These are phyloP conservation scores for Metahyphopichia silvanorum DNA, from an alignment of 805 yeast species.

Conservation along the genomic window DNA sequence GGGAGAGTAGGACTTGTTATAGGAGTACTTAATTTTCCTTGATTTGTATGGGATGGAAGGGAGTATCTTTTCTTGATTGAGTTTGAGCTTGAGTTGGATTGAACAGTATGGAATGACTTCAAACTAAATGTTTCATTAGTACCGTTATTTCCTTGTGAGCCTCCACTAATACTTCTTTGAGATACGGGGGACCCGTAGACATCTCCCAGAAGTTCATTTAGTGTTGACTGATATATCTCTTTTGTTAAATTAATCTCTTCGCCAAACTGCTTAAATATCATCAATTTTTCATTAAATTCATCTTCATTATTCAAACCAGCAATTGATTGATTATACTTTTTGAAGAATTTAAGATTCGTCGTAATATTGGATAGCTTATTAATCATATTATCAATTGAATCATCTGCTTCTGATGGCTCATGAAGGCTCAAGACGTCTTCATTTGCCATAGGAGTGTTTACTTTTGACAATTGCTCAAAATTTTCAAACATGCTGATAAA, in stretches of 20 bases:
- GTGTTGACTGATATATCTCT: constrained; percentile 27
- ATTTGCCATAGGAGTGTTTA: constrained; percentile 7
- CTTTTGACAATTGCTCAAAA: constrained; percentile 12
- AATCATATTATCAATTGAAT: constrained; percentile 21
- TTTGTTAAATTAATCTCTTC: constrained; percentile 26
- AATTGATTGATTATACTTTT: constrained; percentile 35
- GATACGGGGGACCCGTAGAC: constrained; percentile 11
- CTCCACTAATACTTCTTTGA: neutral
- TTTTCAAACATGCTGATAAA: constrained; percentile 24
- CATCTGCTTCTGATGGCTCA: constrained; percentile 3
- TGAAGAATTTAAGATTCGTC: constrained; percentile 33
- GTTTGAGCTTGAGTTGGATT: constrained; percentile 3
- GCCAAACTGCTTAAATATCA: constrained; percentile 33
- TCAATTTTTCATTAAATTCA: constrained; percentile 33
- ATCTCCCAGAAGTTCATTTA: constrained; percentile 23
- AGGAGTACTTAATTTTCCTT: constrained; percentile 8
- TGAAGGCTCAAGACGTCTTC: constrained; percentile 12
- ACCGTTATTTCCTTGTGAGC: neutral
- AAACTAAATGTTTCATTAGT: constrained; percentile 16
- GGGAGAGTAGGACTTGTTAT: constrained; percentile 5
- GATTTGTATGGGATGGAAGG: constrained; percentile 8
- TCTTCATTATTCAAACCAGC: constrained; percentile 19
- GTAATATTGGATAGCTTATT: constrained; percentile 28
- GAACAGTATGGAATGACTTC: constrained; percentile 32
- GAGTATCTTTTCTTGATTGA: constrained; percentile 25